phyloP scores from a whole-genome alignment of 2,329 filamentous ascomycete genomes.

The Mycocentrospora acerina region DNA sequence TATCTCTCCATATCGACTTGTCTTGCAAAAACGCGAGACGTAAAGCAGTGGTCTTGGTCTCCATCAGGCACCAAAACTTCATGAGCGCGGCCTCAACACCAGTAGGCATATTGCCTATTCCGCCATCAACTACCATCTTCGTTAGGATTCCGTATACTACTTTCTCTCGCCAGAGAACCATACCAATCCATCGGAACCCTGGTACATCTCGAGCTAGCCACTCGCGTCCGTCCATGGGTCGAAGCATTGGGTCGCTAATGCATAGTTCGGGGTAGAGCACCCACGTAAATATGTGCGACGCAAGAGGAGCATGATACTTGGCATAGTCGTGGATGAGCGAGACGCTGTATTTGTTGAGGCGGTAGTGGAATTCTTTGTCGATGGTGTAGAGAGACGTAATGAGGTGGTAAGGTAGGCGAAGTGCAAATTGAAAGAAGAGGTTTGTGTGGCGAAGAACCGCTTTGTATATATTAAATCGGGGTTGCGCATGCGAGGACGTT shows the following conservation, averaged over 20 bases:
- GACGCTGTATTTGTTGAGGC: slow-evolving; percentile 55
- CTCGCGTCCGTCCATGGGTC: slow-evolving; percentile 43
- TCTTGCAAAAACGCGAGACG: slow-evolving; percentile 60
- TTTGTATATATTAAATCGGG: slow-evolving; percentile 38
- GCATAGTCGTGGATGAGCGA: slow-evolving; percentile 59
- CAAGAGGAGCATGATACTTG: slow-evolving; percentile 55
- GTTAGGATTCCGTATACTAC: slow-evolving; percentile 58
- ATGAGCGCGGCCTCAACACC: slow-evolving; percentile 54
- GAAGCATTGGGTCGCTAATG: slow-evolving; percentile 60
- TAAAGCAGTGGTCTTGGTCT: slow-evolving; percentile 59
- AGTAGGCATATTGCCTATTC: slow-evolving; percentile 36
- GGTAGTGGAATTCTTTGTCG: slow-evolving; percentile 44
- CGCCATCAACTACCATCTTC: slow-evolving; percentile 63
- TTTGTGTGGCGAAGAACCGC: slow-evolving; percentile 37
- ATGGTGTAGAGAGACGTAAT: slow-evolving; percentile 40
- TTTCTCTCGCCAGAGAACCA: slow-evolving; percentile 54
- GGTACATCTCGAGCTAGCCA: slow-evolving; percentile 53
- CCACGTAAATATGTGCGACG: slow-evolving; percentile 62
- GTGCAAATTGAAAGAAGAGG: slow-evolving; percentile 38
- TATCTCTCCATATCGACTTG: slow-evolving; percentile 56
- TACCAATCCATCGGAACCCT: slow-evolving; percentile 65
- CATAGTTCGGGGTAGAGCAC: slow-evolving; percentile 59
- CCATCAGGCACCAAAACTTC: slow-evolving; percentile 74
- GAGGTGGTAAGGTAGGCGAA: slow-evolving; percentile 22
- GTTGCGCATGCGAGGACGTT: neutral